These are phyloP conservation scores for Ceriops zippeliana DNA, from an alignment of 345 rosid genomes.

Conservation along the genomic window DNA sequence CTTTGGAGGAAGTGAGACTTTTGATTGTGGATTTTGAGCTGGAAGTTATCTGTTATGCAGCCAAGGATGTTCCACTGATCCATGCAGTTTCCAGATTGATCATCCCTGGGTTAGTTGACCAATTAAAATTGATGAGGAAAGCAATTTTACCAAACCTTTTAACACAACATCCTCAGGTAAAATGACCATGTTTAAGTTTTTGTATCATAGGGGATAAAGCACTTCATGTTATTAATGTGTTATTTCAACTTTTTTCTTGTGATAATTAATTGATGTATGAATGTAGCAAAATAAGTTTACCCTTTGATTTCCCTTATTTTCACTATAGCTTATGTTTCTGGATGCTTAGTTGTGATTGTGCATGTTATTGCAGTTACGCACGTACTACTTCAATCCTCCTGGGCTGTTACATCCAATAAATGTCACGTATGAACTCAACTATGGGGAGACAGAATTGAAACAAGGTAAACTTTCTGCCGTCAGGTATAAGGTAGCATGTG, in stretches of 20 bases:
- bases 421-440: conserved; percentile 74
- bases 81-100: conserved; percentile 60
- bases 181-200: neutral
- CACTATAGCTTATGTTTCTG: neutral
- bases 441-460: conserved; percentile 86
- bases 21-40: conserved; percentile 62
- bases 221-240: no score
- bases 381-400: conserved; percentile 70
- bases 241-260: neutral
- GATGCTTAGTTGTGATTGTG: conserved; percentile 1
- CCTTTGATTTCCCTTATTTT: conserved; percentile 1
- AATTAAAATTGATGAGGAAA: conserved; percentile 62
- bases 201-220: neutral
- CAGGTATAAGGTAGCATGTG: neutral
- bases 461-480: conserved; percentile 52
- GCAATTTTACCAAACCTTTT: conserved; percentile 49
- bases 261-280: neutral
- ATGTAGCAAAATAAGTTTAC: neutral
- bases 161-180: conserved; percentile 60
- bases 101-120: conserved; percentile 75
- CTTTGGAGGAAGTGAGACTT: conserved; percentile 62
- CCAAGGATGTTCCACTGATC: conserved; percentile 59
- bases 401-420: conserved; percentile 77
- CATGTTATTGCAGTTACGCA: conserved; percentile 51
- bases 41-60: conserved; percentile 72